phyloP scores from a whole-genome alignment of 2,329 filamentous ascomycete species.

The Fusarium ambrosium region DNA sequence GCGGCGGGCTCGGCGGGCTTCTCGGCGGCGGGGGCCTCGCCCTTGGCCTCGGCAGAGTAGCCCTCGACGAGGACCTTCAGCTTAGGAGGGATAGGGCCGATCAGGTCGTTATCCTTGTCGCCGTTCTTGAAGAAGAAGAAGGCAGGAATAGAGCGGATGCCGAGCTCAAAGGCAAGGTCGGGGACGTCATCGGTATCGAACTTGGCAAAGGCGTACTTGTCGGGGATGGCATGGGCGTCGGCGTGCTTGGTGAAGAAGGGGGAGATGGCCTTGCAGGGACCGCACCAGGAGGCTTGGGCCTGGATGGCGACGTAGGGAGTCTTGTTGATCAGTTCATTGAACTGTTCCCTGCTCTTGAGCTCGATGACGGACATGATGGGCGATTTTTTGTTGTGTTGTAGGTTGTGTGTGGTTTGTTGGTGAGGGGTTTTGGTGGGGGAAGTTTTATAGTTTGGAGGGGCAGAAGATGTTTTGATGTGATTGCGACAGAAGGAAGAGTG shows the following conservation, averaged over 20 bases:
- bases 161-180: constrained; percentile 63
- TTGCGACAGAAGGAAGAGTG: constrained; percentile 17
- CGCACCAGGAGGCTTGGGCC: constrained; percentile 72
- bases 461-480: neutral
- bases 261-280: constrained; percentile 71
- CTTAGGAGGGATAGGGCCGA: constrained; percentile 54
- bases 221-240: constrained; percentile 51
- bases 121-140: constrained; percentile 72
- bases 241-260: constrained; percentile 67
- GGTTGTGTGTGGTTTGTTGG: constrained; percentile 5
- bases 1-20: constrained; percentile 16
- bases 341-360: constrained; percentile 60
- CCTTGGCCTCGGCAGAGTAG: constrained; percentile 46
- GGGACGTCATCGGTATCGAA: constrained; percentile 70
- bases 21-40: constrained; percentile 23
- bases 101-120: constrained; percentile 59
- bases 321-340: constrained; percentile 61
- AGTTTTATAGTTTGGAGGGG: constrained; percentile 16
- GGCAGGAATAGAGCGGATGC: constrained; percentile 69
- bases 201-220: constrained; percentile 67
- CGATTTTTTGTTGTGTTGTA: constrained; percentile 9
- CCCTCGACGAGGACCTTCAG: constrained; percentile 49
- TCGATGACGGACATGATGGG: constrained; percentile 50
- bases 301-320: constrained; percentile 68
- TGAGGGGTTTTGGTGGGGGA: constrained; percentile 37